Percentiles rank a stretch among this genome's conserved stretches.
Evolutionary conservation across 2,329 filamentous ascomycete species (phyloP).

Genomic region (Fusarium veterinarium): DNA sequence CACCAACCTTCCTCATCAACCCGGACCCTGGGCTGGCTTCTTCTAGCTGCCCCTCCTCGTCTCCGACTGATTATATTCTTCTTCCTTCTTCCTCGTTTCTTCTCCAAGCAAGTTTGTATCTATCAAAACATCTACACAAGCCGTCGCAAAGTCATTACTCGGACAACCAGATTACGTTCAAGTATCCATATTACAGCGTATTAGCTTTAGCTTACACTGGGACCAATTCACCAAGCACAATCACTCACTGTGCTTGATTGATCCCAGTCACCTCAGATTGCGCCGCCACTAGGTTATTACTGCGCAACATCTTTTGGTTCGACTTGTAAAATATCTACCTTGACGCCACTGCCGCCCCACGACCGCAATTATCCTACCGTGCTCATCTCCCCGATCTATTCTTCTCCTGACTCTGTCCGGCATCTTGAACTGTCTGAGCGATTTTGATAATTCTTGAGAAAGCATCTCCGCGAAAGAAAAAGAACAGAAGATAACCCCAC

Average conservation of each 20-base stretch:
- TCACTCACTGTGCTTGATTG: conserved; percentile 17
- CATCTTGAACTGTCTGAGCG: background rate
- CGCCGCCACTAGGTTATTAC: conserved; percentile 19
- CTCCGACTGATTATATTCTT: conserved; percentile 7
- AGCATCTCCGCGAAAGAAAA: background rate
- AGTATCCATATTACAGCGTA: conserved; percentile 7
- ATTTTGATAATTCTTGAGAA: conserved; percentile 1
- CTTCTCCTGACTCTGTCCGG: background rate
- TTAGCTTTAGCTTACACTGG: conserved; percentile 23
- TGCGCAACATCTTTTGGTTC: conserved; percentile 40
- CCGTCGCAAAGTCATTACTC: conserved; percentile 23
- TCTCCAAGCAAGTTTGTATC: conserved; percentile 6
- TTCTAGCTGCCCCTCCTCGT: conserved; percentile 24
- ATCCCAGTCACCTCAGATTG: conserved; percentile 24
- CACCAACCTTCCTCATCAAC: conserved; percentile 25
- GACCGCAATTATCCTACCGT: conserved; percentile 14
- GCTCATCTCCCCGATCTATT: conserved; percentile 1
- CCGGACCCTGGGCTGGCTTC: conserved; percentile 21
- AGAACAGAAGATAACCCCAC: background rate
- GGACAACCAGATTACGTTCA: conserved; percentile 19
- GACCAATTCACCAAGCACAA: conserved; percentile 14
- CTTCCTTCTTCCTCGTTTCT: conserved; percentile 8
- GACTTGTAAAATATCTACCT: conserved; percentile 34
- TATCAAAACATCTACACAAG: background rate
- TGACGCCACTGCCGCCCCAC: conserved; percentile 32